phyloP scores from a whole-genome alignment of 2,329 filamentous ascomycete species.

The Hypoxylon sp. region DNA sequence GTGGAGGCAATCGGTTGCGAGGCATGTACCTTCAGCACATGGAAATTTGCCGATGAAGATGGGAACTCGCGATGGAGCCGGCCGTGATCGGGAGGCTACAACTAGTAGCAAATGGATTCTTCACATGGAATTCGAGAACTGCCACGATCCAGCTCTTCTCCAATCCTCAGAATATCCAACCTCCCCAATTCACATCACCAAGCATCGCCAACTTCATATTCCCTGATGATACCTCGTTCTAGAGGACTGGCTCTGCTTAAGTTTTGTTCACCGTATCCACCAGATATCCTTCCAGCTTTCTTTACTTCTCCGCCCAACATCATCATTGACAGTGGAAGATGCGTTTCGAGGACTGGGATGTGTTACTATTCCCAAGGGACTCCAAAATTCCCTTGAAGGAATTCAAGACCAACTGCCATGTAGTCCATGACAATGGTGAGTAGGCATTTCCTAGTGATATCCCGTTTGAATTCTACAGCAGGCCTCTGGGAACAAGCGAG shows the following conservation, averaged over 20 bases:
- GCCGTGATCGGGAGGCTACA: conserved; percentile 8
- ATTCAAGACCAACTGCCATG: conserved; percentile 84
- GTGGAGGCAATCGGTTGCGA: conserved; percentile 10
- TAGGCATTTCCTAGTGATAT: background rate
- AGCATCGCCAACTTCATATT: conserved; percentile 38
- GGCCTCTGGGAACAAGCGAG: too few relatives aligned
- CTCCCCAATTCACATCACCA: conserved; percentile 41
- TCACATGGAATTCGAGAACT: conserved; percentile 23
- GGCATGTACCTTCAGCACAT: conserved; percentile 22
- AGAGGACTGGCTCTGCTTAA: conserved; percentile 42
- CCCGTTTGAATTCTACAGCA: background rate
- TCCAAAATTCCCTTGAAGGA: conserved; percentile 82
- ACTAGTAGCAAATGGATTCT: conserved; percentile 3
- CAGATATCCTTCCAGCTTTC: conserved; percentile 41
- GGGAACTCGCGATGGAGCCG: conserved; percentile 20
- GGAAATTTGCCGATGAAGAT: conserved; percentile 4
- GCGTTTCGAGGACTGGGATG: conserved; percentile 90
- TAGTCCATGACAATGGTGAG: conserved; percentile 68
- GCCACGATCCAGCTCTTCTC: conserved; percentile 17
- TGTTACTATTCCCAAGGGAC: conserved; percentile 80
- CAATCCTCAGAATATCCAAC: conserved; percentile 22
- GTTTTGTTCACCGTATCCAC: conserved; percentile 48
- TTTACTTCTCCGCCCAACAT: conserved; percentile 44
- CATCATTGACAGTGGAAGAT: conserved; percentile 64
- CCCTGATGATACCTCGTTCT: conserved; percentile 34